phyloP scores from a whole-genome alignment of 768 basidiomycete species.

The Lentinula boryana region DNA sequence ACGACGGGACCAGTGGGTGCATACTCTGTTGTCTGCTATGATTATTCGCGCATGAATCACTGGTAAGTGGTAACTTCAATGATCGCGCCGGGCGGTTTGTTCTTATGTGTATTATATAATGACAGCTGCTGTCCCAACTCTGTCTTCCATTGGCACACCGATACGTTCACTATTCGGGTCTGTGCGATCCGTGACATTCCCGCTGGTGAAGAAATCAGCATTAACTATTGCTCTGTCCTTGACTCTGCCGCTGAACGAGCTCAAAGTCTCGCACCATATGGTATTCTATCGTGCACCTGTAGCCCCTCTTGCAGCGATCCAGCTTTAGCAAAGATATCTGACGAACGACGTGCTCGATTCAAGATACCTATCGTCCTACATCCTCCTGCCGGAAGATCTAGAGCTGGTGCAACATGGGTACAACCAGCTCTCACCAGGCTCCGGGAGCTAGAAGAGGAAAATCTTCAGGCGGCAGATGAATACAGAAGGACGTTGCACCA shows the following conservation, averaged over 20 bases:
- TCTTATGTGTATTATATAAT: too few relatives aligned
- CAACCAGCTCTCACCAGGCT: background rate
- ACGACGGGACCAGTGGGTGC: background rate
- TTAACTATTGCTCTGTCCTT: slow-evolving; percentile 19
- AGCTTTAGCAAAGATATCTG: slow-evolving; percentile 9
- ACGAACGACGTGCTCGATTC: slow-evolving; percentile 16
- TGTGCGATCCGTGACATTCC: slow-evolving; percentile 21
- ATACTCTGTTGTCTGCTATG: slow-evolving; percentile 13
- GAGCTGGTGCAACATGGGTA: background rate
- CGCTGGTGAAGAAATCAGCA: slow-evolving; percentile 23
- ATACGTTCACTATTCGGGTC: slow-evolving; percentile 24
- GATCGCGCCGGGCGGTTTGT: background rate
- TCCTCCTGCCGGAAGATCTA: too few relatives aligned
- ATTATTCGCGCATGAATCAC: slow-evolving; percentile 20
- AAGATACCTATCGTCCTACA: background rate
- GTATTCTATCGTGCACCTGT: slow-evolving; percentile 10
- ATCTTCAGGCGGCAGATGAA: background rate
- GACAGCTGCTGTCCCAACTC: slow-evolving; percentile 20
- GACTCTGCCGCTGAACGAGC: slow-evolving; percentile 17
- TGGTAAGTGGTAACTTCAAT: background rate
- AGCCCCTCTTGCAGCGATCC: slow-evolving; percentile 21
- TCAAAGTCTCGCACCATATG: slow-evolving; percentile 20
- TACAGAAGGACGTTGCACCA: background rate
- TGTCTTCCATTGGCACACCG: slow-evolving; percentile 17
- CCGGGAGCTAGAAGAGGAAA: background rate